Base-by-base conservation (phyloP, 768 basidiomycete genomes). In the Tricholoma terreum region DNA sequence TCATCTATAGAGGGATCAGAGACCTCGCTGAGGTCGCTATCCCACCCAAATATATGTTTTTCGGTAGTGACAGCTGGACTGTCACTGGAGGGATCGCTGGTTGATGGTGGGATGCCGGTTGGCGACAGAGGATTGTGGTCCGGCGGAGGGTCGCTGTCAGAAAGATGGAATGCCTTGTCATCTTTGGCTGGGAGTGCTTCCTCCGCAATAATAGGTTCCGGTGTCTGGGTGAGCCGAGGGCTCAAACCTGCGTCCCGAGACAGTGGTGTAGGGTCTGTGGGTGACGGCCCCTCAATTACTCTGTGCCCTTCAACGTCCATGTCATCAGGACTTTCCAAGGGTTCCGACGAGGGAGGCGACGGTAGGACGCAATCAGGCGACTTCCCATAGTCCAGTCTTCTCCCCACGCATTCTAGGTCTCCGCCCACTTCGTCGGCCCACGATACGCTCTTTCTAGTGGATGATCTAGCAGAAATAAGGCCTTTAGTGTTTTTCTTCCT, bases 21-120 rank as follows among this genome's bases (percentile, higher is more conserved):
- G 2, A 75, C 57, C 5, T 73, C 71, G 3, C 68, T 69, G 22
- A 74, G 64, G 31, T 74, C 73, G 42, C 73, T 74, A 55, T 73
- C 71, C 71, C 71, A 71, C 19, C 67, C 72, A 31, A 55, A 27
- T 8, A 69, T 62, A 3, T 40, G 30, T 24, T 14, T n/a, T 5
- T 38, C 56, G 30, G 27, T 21, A 19, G 40, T 36, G 10, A 35
- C 15, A 33, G 42, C 12, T 5, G 50, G 14, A 2, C 21, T 46
- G 10, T 55, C 34, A 27, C 14, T 22, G 35, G 5, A 21, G 5
- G 43, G 35, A 10, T 30, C 36, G 30, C 40, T 33, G 10, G 42
- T 12, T 35, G 33, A 38, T 9, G 21, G 50, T 33, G 35, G 22
- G 17, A 14, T 14, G 27, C 35, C 42, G 36, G 49, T 48, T 35